Conservation (phyloP, 106 monocot genomes). For the Apostasia shenzhenica region DNA sequence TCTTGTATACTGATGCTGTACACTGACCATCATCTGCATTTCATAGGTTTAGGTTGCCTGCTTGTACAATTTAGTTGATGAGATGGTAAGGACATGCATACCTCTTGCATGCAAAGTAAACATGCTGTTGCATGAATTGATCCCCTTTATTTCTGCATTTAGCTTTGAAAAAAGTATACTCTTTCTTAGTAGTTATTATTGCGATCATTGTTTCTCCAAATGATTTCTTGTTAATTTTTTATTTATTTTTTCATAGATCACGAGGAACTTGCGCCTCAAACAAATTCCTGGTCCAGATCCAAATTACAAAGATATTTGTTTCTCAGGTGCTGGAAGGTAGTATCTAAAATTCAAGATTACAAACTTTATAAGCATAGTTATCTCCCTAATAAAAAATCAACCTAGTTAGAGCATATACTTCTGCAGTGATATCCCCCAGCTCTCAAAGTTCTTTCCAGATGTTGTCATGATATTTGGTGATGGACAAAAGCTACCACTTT, state of each 20-base stretch:
- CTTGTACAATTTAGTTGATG: no score
- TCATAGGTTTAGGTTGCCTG: no score
- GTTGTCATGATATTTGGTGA: conserved; percentile 93
- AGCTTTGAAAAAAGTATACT: no score
- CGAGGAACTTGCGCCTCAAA: conserved; percentile 49
- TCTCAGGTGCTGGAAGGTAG: conserved; percentile 86
- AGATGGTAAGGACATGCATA: no score
- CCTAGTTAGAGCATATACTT: neutral
- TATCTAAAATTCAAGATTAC: neutral
- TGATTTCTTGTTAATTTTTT: neutral
- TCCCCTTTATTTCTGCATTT: neutral
- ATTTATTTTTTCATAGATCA: conserved; percentile 38
- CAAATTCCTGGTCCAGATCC: conserved; percentile 88
- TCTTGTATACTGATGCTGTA: no score
- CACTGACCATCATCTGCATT: no score
- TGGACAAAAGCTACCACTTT: conserved; percentile 66
- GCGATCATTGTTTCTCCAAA: neutral
- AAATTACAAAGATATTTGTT: conserved; percentile 83
- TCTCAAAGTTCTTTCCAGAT: conserved; percentile 67
- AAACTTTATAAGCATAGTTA: neutral
- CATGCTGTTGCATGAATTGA: neutral
- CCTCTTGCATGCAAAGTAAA: neutral
- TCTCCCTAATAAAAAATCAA: neutral
- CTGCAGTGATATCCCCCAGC: conserved; percentile 54
- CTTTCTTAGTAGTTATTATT: no score